phyloP scores from a whole-genome alignment of 2,329 filamentous ascomycete species.

The Orbilia blumenaviensis region DNA sequence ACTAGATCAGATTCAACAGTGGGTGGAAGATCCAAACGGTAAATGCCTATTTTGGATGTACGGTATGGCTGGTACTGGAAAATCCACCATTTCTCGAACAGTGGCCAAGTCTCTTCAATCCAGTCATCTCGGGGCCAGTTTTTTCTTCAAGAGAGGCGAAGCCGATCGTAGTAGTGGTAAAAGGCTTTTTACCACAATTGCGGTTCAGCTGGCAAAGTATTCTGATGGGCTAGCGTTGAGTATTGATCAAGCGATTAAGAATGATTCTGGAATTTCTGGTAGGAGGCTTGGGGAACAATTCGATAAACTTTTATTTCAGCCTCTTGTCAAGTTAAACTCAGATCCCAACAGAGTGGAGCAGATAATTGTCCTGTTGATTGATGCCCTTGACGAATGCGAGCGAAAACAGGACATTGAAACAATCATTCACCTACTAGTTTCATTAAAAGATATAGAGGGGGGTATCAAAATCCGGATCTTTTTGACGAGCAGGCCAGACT shows the following conservation, averaged over 20 bases:
- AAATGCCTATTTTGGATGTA: constrained; percentile 60
- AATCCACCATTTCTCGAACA: constrained; percentile 25
- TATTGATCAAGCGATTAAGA: constrained; percentile 3
- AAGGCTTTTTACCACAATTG: constrained; percentile 27
- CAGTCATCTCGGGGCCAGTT: constrained; percentile 46
- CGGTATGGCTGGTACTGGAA: constrained; percentile 60
- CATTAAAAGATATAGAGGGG: too few species aligned
- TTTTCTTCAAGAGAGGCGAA: constrained; percentile 54
- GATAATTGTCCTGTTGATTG: neutral
- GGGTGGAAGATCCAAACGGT: constrained; percentile 21
- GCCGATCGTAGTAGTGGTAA: constrained; percentile 10
- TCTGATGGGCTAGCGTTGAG: neutral
- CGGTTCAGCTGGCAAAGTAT: neutral
- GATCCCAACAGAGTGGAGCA: neutral
- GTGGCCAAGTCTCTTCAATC: constrained; percentile 52
- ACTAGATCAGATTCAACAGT: constrained; percentile 53
- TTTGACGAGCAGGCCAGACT: constrained; percentile 57
- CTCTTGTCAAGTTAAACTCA: constrained; percentile 56
- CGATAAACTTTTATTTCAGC: constrained; percentile 61
- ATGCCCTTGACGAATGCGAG: constrained; percentile 58
- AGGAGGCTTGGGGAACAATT: constrained; percentile 62
- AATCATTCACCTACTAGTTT: too few species aligned
- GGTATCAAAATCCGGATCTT: constrained; percentile 53
- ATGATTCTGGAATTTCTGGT: neutral
- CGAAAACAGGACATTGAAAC: too few species aligned